Evolutionary conservation across 176 grass and related monocot genomes (phyloP), one percentile per base, ranked within the genome.

Genomic region (Phyllostachys edulis): DNA sequence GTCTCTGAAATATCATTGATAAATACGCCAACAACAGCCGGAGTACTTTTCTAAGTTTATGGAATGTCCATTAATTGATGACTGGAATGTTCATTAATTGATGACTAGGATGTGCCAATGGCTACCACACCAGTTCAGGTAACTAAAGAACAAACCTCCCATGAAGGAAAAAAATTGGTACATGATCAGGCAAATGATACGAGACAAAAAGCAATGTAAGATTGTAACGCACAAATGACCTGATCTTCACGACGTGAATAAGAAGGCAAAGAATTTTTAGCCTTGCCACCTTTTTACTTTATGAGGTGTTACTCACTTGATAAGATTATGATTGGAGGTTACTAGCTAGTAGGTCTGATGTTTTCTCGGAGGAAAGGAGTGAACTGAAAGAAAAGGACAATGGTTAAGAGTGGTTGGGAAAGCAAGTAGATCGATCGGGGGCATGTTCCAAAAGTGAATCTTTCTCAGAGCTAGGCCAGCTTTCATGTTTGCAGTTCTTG

Each of bases 361-460:
- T 67, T 80, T 72, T 26, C 42, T 79, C 41, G n/a, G 11, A 71
- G 46, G 10, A 70, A 72, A 87, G 76, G 16, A 72, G 55, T 86
- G 55, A 73, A 18, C 36, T 52, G 68, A 23, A 66, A 73, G 46
- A 37, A 71, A 80, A 27, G 55, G 79, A 71, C 86, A 63, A 70
- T 71, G 80, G 72, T 76, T 52, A 15, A 87, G 50, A 87, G 50
- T 77, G 52, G 79, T 82, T 77, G 86, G 55, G 64, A 77, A 52
- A 67, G 32, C 82, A 82, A 77, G 79, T 21, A 32, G 71, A 61
- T 76, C 3, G 0, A 44, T 23, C 40, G 9, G 34, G 34, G 37
- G 24, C 55, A 12, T 81, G 70, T 66, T 45, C 37, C 12, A 1
- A 87, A 67, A 75, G 78, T 15, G 26, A 0, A 49, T 51, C 71